Percentiles rank a stretch among this genome's conserved stretches.
Evolutionary conservation across 2,329 filamentous ascomycete species (phyloP).

Genomic region (Alternaria sp.): DNA sequence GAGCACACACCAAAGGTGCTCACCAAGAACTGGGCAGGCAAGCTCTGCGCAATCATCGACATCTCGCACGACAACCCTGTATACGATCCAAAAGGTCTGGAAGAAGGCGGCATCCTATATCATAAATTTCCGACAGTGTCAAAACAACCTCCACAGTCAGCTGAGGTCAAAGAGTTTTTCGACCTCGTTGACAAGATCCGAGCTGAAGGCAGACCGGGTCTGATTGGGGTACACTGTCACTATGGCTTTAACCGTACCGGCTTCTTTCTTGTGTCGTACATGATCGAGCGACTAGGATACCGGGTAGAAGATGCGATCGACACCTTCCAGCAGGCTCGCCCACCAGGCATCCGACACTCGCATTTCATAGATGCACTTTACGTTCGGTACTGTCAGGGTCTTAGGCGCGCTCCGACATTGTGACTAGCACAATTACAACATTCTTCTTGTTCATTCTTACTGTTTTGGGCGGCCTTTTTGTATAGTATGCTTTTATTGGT

Average conservation of each 20-base stretch:
- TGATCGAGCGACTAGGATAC: slow-evolving; percentile 82
- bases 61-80: slow-evolving; percentile 92
- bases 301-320: slow-evolving; percentile 79
- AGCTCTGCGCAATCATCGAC: slow-evolving; percentile 82
- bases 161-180: slow-evolving; percentile 69
- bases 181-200: slow-evolving; percentile 62
- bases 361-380: slow-evolving; percentile 88
- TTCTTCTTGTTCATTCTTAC: not conserved
- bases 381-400: slow-evolving; percentile 73
- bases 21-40: slow-evolving; percentile 69
- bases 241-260: slow-evolving; percentile 96
- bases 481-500: slow-evolving; percentile 8
- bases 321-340: slow-evolving; percentile 74
- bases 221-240: slow-evolving; percentile 90
- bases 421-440: slow-evolving; percentile 6
- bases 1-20: slow-evolving; percentile 80
- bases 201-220: slow-evolving; percentile 35
- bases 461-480: not conserved
- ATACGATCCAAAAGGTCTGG: slow-evolving; percentile 73
- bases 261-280: slow-evolving; percentile 87
- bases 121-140: slow-evolving; percentile 92
- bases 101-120: slow-evolving; percentile 57
- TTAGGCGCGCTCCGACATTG: slow-evolving; percentile 49
- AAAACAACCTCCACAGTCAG: slow-evolving; percentile 79
- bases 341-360: slow-evolving; percentile 86